A percentile compares a stretch with the other conserved stretches of the same genome.
phyloP scores from a whole-genome alignment of 1,139 yeast genomes.

The Suhomyces yuchorum region DNA sequence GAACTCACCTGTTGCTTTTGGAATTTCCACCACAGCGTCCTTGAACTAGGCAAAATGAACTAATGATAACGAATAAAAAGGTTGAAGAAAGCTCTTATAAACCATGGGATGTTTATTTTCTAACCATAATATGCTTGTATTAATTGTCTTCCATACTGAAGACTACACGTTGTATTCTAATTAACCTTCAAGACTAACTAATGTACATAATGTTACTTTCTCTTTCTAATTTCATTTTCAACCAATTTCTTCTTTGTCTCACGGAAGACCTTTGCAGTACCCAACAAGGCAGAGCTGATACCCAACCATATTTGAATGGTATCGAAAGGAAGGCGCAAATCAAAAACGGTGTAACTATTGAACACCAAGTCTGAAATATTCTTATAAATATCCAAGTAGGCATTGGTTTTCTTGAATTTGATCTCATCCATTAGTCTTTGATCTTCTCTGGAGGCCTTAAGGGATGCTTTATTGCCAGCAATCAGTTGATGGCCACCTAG shows the following conservation, averaged over 20 bases:
- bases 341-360: constrained; percentile 48
- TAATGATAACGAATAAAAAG: neutral
- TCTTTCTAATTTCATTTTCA: constrained; percentile 20
- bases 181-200: constrained; percentile 7
- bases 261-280: constrained; percentile 43
- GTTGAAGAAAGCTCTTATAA: neutral
- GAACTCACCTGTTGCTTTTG: no score
- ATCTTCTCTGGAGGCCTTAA: constrained; percentile 26
- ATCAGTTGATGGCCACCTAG: constrained; percentile 18
- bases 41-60: no score
- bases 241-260: constrained; percentile 38
- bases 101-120: neutral
- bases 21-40: no score
- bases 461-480: neutral
- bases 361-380: constrained; percentile 45
- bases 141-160: neutral
- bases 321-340: constrained; percentile 41
- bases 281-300: constrained; percentile 42
- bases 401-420: constrained; percentile 41
- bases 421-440: constrained; percentile 32
- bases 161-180: neutral
- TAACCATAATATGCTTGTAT: neutral
- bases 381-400: constrained; percentile 46
- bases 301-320: constrained; percentile 55
- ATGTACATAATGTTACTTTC: constrained; percentile 5